These are phyloP conservation scores for Sclerotinia subarctica DNA, from an alignment of 2,329 filamentous ascomycete genomes.

Conservation along the genomic window DNA sequence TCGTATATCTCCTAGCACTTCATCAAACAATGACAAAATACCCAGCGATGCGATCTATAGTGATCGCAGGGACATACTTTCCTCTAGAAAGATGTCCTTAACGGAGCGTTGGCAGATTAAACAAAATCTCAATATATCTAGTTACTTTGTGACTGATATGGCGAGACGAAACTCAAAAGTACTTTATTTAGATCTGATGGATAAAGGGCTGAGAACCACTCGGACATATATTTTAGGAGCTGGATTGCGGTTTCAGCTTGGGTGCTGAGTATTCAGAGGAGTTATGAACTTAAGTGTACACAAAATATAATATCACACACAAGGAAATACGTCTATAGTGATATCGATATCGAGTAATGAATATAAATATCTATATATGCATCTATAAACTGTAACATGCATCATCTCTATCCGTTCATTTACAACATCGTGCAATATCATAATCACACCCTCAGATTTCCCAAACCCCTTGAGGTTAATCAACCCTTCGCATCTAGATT, in stretches of 20 bases:
- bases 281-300: background rate
- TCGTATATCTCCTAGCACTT: constrained; percentile 12
- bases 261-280: too few relatives aligned
- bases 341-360: background rate
- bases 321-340: background rate
- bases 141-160: constrained; percentile 20
- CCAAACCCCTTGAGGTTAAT: background rate
- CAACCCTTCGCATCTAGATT: background rate
- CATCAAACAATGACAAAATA: constrained; percentile 16
- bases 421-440: background rate
- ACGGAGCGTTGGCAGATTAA: constrained; percentile 73
- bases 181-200: constrained; percentile 37
- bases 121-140: constrained; percentile 23
- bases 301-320: background rate
- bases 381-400: background rate
- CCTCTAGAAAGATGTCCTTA: constrained; percentile 68
- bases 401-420: background rate
- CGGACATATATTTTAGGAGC: constrained; percentile 31
- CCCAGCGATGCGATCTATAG: constrained; percentile 73
- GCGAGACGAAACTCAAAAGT: constrained; percentile 37
- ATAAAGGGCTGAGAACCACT: constrained; percentile 40
- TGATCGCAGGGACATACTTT: constrained; percentile 68
- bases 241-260: too few relatives aligned
- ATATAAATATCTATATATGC: background rate
- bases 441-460: background rate